These are phyloP conservation scores for Pyrrhoderma lamaoense DNA, from an alignment of 1,284 basidiomycete species.

Conservation along the genomic window DNA sequence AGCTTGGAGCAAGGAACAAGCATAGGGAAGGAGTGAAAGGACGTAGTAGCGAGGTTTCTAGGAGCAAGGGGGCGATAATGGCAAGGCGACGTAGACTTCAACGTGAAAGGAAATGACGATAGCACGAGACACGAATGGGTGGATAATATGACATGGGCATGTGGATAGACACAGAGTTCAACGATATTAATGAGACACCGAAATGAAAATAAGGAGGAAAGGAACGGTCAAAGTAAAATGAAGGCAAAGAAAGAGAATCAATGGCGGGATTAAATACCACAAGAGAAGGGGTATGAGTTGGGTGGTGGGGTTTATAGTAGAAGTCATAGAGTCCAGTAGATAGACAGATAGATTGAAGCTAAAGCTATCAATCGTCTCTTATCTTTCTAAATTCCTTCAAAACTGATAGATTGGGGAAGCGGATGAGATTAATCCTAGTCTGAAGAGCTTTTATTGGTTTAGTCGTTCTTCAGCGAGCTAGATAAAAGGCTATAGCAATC, in stretches of 20 bases:
- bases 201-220: not conserved
- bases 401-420: no score
- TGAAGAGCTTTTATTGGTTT: no score
- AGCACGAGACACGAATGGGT: constrained; percentile 8
- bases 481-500: no score
- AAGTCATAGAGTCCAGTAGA: not conserved
- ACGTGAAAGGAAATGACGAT: constrained; percentile 7
- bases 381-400: no score
- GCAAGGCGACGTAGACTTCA: not conserved
- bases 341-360: not conserved
- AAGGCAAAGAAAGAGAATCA: not conserved
- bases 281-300: not conserved
- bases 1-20: not conserved
- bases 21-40: not conserved
- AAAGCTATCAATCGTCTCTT: no score
- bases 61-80: not conserved
- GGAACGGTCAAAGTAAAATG: constrained; percentile 2
- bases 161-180: constrained; percentile 7
- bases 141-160: constrained; percentile 9
- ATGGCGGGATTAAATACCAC: not conserved
- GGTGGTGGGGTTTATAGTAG: no score
- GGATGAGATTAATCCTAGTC: no score
- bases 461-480: no score
- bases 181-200: not conserved
- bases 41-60: not conserved